Conservation (phyloP, 495 filamentous ascomycete genomes). For the Choiromyces venosus region DNA sequence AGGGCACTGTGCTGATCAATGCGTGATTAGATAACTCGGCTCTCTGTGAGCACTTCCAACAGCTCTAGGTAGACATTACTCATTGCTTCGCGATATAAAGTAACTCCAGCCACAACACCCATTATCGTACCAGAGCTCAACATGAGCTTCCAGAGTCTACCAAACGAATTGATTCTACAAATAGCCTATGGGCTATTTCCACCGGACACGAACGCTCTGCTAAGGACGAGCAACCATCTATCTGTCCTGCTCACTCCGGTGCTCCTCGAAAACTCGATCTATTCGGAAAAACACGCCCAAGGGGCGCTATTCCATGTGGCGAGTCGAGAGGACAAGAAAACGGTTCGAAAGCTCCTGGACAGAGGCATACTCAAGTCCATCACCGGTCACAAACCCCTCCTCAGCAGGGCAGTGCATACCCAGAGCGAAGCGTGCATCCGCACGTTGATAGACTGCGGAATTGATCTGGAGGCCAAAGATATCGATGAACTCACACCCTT, state of each 20-base stretch:
- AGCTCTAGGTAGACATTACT: background rate
- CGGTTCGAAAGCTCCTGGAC: background rate
- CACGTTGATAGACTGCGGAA: background rate
- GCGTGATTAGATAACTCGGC: no score
- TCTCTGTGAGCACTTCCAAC: background rate
- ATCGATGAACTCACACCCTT: background rate
- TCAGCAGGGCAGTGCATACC: background rate
- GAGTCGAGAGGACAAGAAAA: background rate
- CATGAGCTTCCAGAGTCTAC: constrained; percentile 2
- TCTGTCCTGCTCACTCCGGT: constrained; percentile 16
- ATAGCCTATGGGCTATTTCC: constrained; percentile 26
- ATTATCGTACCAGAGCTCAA: background rate
- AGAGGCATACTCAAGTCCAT: background rate
- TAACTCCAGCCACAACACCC: background rate
- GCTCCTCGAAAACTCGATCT: background rate
- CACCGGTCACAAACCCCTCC: background rate
- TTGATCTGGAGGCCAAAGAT: background rate
- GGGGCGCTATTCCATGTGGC: background rate
- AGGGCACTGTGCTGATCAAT: no score
- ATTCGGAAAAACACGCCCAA: background rate
- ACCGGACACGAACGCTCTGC: constrained; percentile 26
- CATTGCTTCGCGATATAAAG: background rate
- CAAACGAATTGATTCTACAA: constrained; percentile 29
- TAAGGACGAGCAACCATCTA: constrained; percentile 23
- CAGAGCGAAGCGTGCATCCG: background rate